Percentiles rank a stretch among this genome's conserved stretches.
Conservation (phyloP, 306 rosid genomes). For the Lotus japonicus region DNA sequence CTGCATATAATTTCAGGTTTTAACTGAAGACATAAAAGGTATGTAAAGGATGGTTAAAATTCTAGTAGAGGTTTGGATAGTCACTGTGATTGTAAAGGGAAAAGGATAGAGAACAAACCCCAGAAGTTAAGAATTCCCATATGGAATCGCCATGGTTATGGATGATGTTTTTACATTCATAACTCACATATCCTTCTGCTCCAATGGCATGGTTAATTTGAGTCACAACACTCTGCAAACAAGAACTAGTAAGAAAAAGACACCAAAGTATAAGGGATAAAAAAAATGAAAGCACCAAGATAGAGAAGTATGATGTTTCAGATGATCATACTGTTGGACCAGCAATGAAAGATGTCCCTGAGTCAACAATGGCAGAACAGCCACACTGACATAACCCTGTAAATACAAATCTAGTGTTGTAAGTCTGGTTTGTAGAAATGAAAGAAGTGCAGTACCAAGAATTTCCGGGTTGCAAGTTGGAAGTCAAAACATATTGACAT, state of each 20-base stretch:
- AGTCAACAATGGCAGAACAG: slow-evolving; percentile 65
- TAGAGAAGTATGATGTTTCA: not conserved
- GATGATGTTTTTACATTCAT: no score
- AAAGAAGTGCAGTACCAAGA: not conserved
- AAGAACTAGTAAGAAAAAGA: not conserved
- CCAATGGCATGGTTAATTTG: no score
- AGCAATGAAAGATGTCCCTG: slow-evolving; percentile 66
- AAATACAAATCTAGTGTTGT: not conserved
- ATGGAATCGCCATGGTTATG: no score
- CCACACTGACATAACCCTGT: slow-evolving; percentile 53
- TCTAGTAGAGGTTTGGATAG: not conserved
- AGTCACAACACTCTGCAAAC: no score
- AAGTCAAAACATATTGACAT: not conserved
- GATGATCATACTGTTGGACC: slow-evolving; percentile 45
- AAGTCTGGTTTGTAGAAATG: not conserved
- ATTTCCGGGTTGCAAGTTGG: not conserved
- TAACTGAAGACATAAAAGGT: slow-evolving; percentile 21
- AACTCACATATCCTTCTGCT: no score
- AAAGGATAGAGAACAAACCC: not conserved
- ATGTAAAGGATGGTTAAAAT: not conserved
- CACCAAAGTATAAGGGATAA: not conserved
- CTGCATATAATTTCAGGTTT: slow-evolving; percentile 33
- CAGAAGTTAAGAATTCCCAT: no score
- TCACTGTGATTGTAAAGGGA: not conserved
- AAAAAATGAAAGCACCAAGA: not conserved